These are phyloP conservation scores for Salix caprea DNA, from an alignment of 345 rosid genomes.

Conservation along the genomic window DNA sequence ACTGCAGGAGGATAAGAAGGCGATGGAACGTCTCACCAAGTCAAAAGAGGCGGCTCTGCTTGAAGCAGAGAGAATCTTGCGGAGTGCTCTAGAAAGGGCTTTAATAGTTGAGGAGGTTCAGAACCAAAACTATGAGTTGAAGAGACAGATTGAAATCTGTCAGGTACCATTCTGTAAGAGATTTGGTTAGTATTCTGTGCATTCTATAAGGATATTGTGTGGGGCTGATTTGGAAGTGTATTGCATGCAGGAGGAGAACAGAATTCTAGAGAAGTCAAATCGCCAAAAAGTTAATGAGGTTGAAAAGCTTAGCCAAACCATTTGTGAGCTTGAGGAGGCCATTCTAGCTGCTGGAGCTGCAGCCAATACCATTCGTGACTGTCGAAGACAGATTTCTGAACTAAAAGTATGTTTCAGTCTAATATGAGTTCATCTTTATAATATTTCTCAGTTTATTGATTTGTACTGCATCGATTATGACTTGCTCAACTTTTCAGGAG, in stretches of 20 bases:
- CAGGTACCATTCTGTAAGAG: slow-evolving; percentile 32
- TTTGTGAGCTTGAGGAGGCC: slow-evolving; percentile 77
- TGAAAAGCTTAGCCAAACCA: slow-evolving; percentile 81
- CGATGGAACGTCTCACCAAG: slow-evolving; percentile 79
- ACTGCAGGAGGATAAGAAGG: slow-evolving; percentile 81
- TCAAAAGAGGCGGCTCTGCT: slow-evolving; percentile 79
- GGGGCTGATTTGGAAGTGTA: neutral
- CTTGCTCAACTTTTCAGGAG: slow-evolving; percentile 40
- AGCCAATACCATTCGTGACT: slow-evolving; percentile 75
- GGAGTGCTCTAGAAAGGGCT: slow-evolving; percentile 89
- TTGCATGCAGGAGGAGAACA: slow-evolving; percentile 71
- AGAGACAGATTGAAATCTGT: slow-evolving; percentile 81
- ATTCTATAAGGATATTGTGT: neutral
- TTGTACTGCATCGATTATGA: neutral
- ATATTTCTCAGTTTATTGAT: neutral
- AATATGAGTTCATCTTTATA: neutral
- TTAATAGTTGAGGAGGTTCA: slow-evolving; percentile 92
- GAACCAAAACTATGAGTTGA: slow-evolving; percentile 81
- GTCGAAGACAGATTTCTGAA: slow-evolving; percentile 64
- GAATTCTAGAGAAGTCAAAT: slow-evolving; percentile 81
- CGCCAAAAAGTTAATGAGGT: slow-evolving; percentile 87
- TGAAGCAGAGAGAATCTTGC: slow-evolving; percentile 83
- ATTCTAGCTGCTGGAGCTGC: slow-evolving; percentile 79
- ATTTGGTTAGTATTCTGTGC: neutral
- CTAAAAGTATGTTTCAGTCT: slow-evolving; percentile 48